Percentiles rank a stretch among this genome's conserved stretches.
phyloP scores from a whole-genome alignment of 73 alveolate species.

The Paramecium biaurelia region DNA sequence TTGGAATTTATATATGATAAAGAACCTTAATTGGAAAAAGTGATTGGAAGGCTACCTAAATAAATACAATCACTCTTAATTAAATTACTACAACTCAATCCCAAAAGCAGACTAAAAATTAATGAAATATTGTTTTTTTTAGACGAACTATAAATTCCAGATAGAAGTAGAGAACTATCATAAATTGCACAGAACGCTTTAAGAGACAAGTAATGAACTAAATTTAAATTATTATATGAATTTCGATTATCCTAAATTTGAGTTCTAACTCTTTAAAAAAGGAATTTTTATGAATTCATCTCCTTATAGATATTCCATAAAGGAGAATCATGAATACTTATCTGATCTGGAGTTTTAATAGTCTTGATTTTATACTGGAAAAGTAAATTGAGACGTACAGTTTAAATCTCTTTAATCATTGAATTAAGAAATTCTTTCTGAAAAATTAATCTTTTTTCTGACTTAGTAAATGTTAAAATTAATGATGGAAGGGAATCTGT shows the following conservation, averaged over 20 bases:
- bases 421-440: not conserved
- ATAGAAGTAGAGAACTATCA: not conserved
- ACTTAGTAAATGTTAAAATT: not conserved
- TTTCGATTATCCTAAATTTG: not conserved
- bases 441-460: not conserved
- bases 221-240: not conserved
- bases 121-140: not conserved
- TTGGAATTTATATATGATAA: constrained; percentile 64
- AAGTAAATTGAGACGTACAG: not conserved
- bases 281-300: not conserved
- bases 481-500: constrained; percentile 12
- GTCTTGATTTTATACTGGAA: not conserved
- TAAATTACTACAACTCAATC: constrained; percentile 63
- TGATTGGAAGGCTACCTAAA: constrained; percentile 44
- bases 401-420: not conserved
- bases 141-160: not conserved
- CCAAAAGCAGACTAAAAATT: constrained; percentile 55
- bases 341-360: not conserved
- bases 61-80: constrained; percentile 58
- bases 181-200: not conserved
- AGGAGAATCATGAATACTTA: not conserved
- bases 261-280: not conserved
- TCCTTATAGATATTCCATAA: constrained; percentile 2
- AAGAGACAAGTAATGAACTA: not conserved
- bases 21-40: constrained; percentile 25